Evolutionary conservation across 1,139 yeast species (phyloP).

Genomic region (Magnusiomyces sp.): DNA sequence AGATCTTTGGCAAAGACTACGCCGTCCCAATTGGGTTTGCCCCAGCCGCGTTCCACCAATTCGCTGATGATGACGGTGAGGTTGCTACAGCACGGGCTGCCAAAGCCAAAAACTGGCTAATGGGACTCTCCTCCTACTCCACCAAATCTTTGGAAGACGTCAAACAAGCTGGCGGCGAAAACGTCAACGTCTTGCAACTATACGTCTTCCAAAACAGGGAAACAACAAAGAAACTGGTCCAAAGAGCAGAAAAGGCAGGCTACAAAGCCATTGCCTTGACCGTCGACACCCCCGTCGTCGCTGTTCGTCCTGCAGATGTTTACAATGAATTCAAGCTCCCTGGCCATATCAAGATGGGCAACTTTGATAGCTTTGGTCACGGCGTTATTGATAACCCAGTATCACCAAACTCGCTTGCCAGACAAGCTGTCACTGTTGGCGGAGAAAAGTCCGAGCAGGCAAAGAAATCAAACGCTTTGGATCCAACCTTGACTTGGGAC

Average conservation of each 20-base stretch:
- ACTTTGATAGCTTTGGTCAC: too few species aligned
- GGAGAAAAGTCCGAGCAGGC: slow-evolving; percentile 11
- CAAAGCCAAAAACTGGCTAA: slow-evolving; percentile 26
- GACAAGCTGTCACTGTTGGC: slow-evolving; percentile 8
- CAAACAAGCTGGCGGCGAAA: slow-evolving; percentile 26
- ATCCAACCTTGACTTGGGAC: slow-evolving; percentile 57
- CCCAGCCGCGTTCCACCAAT: slow-evolving; percentile 57
- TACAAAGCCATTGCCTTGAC: slow-evolving; percentile 53
- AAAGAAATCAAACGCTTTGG: slow-evolving; percentile 41
- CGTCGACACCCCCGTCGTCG: slow-evolving; percentile 61
- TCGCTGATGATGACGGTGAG: slow-evolving; percentile 62
- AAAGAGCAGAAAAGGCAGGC: slow-evolving; percentile 46
- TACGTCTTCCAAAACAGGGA: slow-evolving; percentile 40
- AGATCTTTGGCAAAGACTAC: slow-evolving; percentile 38
- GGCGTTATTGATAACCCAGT: slow-evolving; percentile 28
- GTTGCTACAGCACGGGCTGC: slow-evolving; percentile 34
- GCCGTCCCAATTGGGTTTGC: slow-evolving; percentile 54
- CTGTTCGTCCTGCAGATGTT: slow-evolving; percentile 51
- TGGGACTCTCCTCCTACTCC: slow-evolving; percentile 32
- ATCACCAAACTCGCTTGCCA: slow-evolving; percentile 21
- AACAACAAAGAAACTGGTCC: slow-evolving; percentile 39
- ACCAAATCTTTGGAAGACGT: slow-evolving; percentile 30
- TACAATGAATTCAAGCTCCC: slow-evolving; percentile 40
- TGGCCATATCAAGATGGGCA: slow-evolving; percentile 27
- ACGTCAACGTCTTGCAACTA: slow-evolving; percentile 34